These are phyloP conservation scores for Prunus fruticosa DNA, from an alignment of 306 rosid genomes.

Conservation along the genomic window DNA sequence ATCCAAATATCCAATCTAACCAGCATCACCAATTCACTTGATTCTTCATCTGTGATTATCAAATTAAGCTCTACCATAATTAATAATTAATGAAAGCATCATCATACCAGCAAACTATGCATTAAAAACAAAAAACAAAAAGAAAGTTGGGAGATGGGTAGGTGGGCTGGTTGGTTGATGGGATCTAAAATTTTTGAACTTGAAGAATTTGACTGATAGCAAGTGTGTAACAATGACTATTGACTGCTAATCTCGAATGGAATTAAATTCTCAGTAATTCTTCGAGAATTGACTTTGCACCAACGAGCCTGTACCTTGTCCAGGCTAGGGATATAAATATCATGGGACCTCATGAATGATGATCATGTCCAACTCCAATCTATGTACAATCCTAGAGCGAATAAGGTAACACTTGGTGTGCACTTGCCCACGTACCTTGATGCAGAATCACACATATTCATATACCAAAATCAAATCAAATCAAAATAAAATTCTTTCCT, in stretches of 20 bases:
- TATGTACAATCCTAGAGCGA: not conserved
- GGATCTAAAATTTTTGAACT: not conserved
- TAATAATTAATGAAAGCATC: not conserved
- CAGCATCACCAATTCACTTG: not conserved
- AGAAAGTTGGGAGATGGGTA: not conserved
- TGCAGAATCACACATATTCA: slow-evolving; percentile 3
- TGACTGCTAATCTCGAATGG: too few species aligned
- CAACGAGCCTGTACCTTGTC: too few species aligned
- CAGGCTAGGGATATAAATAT: too few species aligned
- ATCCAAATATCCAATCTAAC: too few species aligned
- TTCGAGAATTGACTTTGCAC: not conserved
- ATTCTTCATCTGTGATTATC: not conserved
- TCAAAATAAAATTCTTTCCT: not conserved
- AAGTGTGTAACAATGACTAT: too few species aligned
- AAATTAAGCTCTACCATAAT: not conserved
- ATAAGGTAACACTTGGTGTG: not conserved
- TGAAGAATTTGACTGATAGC: not conserved
- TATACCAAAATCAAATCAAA: not conserved
- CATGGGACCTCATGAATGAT: too few species aligned
- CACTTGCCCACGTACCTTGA: not conserved
- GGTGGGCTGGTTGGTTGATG: not conserved
- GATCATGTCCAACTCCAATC: not conserved
- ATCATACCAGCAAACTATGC: not conserved
- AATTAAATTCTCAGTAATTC: too few species aligned
- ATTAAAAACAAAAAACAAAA: too few species aligned